A percentile compares a stretch with the other conserved stretches of the same genome.
phyloP scores from a whole-genome alignment of 805 yeast genomes.

The Wickerhamomyces bovis region DNA sequence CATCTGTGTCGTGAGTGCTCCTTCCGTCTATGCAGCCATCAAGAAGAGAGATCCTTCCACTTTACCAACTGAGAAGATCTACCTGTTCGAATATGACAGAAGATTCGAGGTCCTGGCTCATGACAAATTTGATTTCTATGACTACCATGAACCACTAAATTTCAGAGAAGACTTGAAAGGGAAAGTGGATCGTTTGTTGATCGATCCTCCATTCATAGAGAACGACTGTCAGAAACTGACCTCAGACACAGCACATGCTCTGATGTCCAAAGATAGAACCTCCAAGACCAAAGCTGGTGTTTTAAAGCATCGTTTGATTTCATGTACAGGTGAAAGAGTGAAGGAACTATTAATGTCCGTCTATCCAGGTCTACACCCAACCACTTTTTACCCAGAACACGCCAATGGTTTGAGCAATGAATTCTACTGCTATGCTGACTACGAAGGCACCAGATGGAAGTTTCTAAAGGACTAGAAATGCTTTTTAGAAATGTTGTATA shows the following conservation, averaged over 20 bases:
- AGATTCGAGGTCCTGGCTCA: constrained; percentile 75
- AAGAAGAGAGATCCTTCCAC: constrained; percentile 42
- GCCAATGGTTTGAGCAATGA: constrained; percentile 84
- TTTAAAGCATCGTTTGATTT: constrained; percentile 45
- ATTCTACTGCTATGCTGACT: constrained; percentile 78
- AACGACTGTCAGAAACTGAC: constrained; percentile 74
- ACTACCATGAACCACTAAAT: constrained; percentile 62
- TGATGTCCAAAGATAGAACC: constrained; percentile 38
- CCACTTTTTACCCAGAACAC: constrained; percentile 73
- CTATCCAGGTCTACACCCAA: constrained; percentile 60
- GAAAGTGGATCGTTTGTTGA: constrained; percentile 62
- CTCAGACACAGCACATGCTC: constrained; percentile 53
- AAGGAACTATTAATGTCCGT: constrained; percentile 47
- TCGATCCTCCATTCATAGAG: constrained; percentile 87
- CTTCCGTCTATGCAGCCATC: constrained; percentile 86
- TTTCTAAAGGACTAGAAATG: background rate
- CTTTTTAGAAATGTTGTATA: background rate
- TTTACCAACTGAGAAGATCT: constrained; percentile 64
- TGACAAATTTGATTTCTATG: constrained; percentile 64
- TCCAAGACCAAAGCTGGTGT: constrained; percentile 35
- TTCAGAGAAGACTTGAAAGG: constrained; percentile 52
- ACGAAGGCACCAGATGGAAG: constrained; percentile 63
- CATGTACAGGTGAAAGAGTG: constrained; percentile 91
- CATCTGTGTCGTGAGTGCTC: constrained; percentile 79
- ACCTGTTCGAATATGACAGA: constrained; percentile 71